These are phyloP conservation scores for Ophiostoma triangulosporum DNA, from an alignment of 2,329 filamentous ascomycete genomes.

Conservation along the genomic window DNA sequence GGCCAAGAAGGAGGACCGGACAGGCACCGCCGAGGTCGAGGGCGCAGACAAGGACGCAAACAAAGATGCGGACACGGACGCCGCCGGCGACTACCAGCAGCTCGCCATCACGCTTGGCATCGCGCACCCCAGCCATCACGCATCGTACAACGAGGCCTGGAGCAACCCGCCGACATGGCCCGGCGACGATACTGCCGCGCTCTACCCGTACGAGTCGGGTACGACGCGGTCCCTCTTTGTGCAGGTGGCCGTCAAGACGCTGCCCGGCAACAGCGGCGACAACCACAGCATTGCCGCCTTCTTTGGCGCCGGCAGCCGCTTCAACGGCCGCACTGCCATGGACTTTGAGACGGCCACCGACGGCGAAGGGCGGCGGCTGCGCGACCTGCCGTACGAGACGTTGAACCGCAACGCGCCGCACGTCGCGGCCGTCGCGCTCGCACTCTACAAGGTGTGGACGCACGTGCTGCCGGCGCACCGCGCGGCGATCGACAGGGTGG, in stretches of 20 bases:
- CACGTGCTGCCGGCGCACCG: conserved; percentile 6
- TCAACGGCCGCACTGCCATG: neutral
- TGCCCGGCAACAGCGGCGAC: too few species aligned
- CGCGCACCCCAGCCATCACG: conserved; percentile 7
- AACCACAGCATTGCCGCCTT: neutral
- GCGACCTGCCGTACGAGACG: conserved; percentile 3
- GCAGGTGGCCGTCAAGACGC: neutral
- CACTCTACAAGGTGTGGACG: conserved; percentile 3
- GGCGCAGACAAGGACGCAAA: neutral
- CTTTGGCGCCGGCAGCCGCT: conserved; percentile 1
- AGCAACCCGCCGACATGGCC: neutral
- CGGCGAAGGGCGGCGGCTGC: neutral
- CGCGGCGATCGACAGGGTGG: conserved; percentile 2
- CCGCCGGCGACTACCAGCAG: neutral
- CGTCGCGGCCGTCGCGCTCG: conserved; percentile 2
- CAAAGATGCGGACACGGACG: neutral
- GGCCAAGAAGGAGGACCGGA: too few species aligned
- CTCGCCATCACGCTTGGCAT: neutral
- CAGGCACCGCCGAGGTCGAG: too few species aligned
- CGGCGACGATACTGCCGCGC: neutral
- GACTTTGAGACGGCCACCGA: conserved; percentile 1
- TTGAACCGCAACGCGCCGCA: conserved; percentile 3
- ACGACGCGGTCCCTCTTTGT: conserved; percentile 10
- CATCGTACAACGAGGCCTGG: conserved; percentile 7
- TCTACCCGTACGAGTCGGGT: conserved; percentile 6